These are phyloP conservation scores for Elsinoe arachidis DNA, from an alignment of 2,329 filamentous ascomycete species.

Conservation along the genomic window DNA sequence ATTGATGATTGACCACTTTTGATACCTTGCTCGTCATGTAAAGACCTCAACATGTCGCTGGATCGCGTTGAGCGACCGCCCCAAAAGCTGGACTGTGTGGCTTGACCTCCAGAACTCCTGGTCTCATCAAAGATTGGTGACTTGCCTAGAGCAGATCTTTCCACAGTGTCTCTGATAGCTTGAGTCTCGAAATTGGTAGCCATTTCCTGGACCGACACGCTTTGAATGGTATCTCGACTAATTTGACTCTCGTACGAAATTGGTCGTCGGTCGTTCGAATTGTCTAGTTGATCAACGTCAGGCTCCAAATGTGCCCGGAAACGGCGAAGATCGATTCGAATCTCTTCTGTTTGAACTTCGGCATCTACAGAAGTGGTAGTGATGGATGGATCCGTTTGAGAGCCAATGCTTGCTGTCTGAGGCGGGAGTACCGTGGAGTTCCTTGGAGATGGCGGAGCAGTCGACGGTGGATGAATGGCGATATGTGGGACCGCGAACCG, in stretches of 20 bases:
- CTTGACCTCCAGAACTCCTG: neutral
- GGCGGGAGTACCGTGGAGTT: conserved; percentile 66
- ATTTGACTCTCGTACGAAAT: conserved; percentile 1
- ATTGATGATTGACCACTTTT: conserved; percentile 10
- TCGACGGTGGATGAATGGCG: conserved; percentile 79
- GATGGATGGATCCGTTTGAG: conserved; percentile 59
- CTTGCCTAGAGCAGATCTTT: neutral
- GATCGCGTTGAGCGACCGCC: conserved; percentile 1
- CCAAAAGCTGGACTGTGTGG: conserved; percentile 8
- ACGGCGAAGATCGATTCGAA: conserved; percentile 59
- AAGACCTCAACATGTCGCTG: conserved; percentile 4
- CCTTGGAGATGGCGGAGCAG: conserved; percentile 69
- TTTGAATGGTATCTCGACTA: conserved; percentile 5
- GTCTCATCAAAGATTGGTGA: neutral
- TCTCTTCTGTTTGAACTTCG: conserved; percentile 81
- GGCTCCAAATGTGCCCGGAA: conserved; percentile 2
- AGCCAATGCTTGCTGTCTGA: conserved; percentile 69
- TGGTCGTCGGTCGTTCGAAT: neutral
- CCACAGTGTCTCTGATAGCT: neutral
- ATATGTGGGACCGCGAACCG: conserved; percentile 56
- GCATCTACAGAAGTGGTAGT: conserved; percentile 42
- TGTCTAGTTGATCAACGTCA: neutral
- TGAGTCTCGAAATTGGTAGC: neutral
- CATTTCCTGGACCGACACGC: conserved; percentile 11
- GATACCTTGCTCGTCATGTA: conserved; percentile 8